A percentile compares a stretch with the other conserved stretches of the same genome.
These are phyloP conservation scores for Colletotrichum graminicola DNA, from an alignment of 2,329 filamentous ascomycete genomes.

Conservation along the genomic window DNA sequence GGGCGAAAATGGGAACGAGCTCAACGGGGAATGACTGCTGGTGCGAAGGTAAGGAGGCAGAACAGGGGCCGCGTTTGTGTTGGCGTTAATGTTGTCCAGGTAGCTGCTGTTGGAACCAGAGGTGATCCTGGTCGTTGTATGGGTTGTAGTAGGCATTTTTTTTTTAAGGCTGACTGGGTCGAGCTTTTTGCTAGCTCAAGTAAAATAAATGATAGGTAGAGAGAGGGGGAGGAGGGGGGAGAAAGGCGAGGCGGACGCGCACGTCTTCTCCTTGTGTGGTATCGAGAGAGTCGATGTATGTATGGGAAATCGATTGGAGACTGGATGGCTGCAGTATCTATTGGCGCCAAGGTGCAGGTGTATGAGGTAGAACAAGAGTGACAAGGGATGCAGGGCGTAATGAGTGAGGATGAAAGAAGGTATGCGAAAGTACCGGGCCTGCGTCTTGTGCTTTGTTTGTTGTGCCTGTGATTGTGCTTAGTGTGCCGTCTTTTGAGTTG, in stretches of 20 bases:
- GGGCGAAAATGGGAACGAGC: conserved; percentile 17
- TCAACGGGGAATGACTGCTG: conserved; percentile 20
- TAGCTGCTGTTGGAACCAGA: conserved; percentile 19
- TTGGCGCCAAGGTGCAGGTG: conserved; percentile 27
- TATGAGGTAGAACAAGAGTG: not conserved
- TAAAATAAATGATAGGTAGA: not conserved
- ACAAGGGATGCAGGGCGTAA: not conserved
- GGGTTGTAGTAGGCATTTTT: conserved; percentile 27
- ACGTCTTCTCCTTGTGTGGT: conserved; percentile 14
- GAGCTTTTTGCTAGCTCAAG: conserved; percentile 7
- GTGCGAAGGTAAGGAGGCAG: conserved; percentile 25
- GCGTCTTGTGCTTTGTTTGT: conserved; percentile 15
- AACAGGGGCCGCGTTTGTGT: conserved; percentile 28
- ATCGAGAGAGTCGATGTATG: not conserved
- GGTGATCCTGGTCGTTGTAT: conserved; percentile 27
- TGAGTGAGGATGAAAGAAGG: not conserved
- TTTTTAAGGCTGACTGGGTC: conserved; percentile 8
- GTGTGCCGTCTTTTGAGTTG: not conserved
- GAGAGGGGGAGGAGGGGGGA: not conserved
- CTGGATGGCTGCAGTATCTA: conserved; percentile 31
- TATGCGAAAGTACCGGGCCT: conserved; percentile 20
- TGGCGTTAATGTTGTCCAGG: conserved; percentile 18
- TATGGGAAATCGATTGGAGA: conserved; percentile 21
- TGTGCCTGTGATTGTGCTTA: conserved; percentile 3
- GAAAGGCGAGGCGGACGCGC: conserved; percentile 17